Base-by-base conservation (phyloP, 345 rosid species). In the Trapa incisa region DNA sequence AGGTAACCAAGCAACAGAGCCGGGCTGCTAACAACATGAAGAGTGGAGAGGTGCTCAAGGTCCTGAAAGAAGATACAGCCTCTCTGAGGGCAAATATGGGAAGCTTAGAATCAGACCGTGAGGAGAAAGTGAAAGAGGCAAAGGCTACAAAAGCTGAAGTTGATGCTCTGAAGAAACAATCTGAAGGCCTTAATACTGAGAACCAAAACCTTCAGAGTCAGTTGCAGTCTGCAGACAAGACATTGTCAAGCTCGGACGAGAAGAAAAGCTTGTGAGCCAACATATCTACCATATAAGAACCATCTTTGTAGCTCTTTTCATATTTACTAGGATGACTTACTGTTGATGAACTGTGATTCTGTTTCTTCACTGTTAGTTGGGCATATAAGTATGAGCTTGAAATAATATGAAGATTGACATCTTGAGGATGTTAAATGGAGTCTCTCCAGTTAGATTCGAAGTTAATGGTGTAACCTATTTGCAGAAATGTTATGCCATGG, bases 121-220 rank as follows among this genome's bases (percentile, higher is more conserved):
- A 80, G 29, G 63, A 72, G 9, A 86, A 84, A 76, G 80, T 72
- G 6, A 80, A 81, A 47, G 89, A 84, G 65, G 82, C 84, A 13
- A 79, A 84, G 67, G 68, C 79, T 37, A 89, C 88, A 33, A 74
- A 78, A 73, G 81, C 74, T 15, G 85, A 87, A 77, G 87, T 83
- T 33, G 86, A 78, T 72, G 86, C 96, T 36, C 64, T 85, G 35
- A 85, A 81, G 45, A 91, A 87, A 66, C 89, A 83, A 75, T 86
- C 91, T 0, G 93, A 91, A 73, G 96, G 81, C 54, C 77, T 87
- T 66, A 87, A 85, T 58, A 43, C 79, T 11, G 91, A 91, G 80
- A 91, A 91, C 75, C 96, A 87, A 68, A 85, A 75, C 76, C 79
- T 91, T 16, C 79, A 80, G 57, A 88, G 75, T 71, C 96, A 91